Conservation (phyloP, 306 rosid genomes). For the Pyrus betulifolia region DNA sequence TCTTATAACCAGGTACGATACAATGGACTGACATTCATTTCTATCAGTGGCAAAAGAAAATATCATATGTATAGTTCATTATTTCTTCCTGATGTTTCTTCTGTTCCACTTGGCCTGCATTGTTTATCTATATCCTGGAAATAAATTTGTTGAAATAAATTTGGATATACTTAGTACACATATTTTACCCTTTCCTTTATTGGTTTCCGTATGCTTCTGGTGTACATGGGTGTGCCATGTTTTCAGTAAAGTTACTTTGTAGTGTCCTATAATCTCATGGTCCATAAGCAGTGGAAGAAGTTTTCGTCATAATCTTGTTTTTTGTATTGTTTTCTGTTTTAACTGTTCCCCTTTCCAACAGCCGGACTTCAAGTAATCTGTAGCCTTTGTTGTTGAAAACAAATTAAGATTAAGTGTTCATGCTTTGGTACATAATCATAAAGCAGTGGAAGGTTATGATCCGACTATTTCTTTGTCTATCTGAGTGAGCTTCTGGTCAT, state of each 20-base stretch:
- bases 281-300: background rate
- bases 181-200: background rate
- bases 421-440: background rate
- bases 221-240: background rate
- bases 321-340: background rate
- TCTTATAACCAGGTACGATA: background rate
- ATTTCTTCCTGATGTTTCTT: background rate
- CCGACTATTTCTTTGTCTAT: background rate
- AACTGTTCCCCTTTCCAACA: background rate
- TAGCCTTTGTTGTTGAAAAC: background rate
- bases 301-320: background rate
- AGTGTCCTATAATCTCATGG: background rate
- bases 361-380: background rate
- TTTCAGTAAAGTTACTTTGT: background rate
- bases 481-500: background rate
- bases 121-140: no score
- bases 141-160: background rate
- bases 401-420: background rate
- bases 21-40: background rate
- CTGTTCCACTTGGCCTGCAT: background rate
- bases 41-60: background rate
- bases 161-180: background rate
- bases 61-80: background rate
- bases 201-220: background rate
- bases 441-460: background rate